These are phyloP conservation scores for Phytophthora kernoviae DNA, from an alignment of 352 stramenopile genomes.

Conservation along the genomic window DNA sequence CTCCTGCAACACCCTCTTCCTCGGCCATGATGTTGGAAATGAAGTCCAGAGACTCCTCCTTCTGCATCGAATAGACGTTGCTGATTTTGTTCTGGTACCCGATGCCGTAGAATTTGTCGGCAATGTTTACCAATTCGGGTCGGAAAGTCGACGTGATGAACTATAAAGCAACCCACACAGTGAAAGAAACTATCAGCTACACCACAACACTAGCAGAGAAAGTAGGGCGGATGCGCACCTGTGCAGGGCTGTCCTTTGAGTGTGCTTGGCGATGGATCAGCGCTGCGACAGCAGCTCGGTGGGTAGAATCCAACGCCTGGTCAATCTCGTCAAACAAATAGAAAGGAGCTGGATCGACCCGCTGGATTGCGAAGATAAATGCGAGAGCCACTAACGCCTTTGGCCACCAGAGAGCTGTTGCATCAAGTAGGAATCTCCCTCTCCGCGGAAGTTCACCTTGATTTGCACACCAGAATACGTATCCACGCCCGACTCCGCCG, in stretches of 20 bases:
- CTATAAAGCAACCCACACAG: slow-evolving; percentile 25
- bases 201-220: not conserved
- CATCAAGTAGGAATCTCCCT: slow-evolving; percentile 98
- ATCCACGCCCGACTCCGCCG: slow-evolving; percentile 69
- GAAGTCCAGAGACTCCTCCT: slow-evolving; percentile 98
- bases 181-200: slow-evolving; percentile 5
- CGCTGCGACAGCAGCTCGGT: slow-evolving; percentile 95
- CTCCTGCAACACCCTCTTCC: slow-evolving; percentile 72
- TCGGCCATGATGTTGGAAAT: slow-evolving; percentile 93
- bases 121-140: slow-evolving; percentile 98
- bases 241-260: slow-evolving; percentile 94
- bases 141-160: slow-evolving; percentile 99
- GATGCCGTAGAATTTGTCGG: slow-evolving; percentile 98
- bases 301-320: slow-evolving; percentile 98
- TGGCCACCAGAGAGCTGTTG: slow-evolving; percentile 99
- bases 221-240: slow-evolving; percentile 61
- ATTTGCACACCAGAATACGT: slow-evolving; percentile 98
- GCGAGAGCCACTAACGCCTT: slow-evolving; percentile 98
- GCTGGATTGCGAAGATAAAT: slow-evolving; percentile 99
- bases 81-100: slow-evolving; percentile 99
- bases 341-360: slow-evolving; percentile 99
- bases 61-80: slow-evolving; percentile 93
- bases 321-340: slow-evolving; percentile 99
- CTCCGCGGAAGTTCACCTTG: slow-evolving; percentile 96
- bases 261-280: slow-evolving; percentile 97